Percentiles rank a stretch among this genome's conserved stretches.
Evolutionary conservation across 768 basidiomycete species (phyloP).

Genomic region (Russula sp.): DNA sequence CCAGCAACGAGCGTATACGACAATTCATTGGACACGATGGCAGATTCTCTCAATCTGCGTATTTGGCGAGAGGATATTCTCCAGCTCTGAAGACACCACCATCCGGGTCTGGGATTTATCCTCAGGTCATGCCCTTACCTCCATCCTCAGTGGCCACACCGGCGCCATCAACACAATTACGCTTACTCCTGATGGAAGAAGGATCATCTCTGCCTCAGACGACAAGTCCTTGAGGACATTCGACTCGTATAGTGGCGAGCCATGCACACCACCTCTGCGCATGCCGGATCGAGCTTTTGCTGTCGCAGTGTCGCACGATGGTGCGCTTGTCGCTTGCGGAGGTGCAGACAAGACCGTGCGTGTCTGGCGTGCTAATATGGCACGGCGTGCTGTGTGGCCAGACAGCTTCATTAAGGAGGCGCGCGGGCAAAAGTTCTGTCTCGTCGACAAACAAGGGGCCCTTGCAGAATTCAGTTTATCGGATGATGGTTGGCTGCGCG

Average conservation of each 20-base stretch:
- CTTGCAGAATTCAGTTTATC: not conserved
- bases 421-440: conserved; percentile 2
- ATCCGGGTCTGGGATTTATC: conserved; percentile 12
- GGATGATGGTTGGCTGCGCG: conserved; percentile 10
- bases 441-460: conserved; percentile 8
- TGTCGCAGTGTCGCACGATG: conserved; percentile 7
- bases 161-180: not conserved
- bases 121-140: not conserved
- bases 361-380: conserved; percentile 3
- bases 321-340: not conserved
- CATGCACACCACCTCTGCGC: conserved; percentile 1
- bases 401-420: not conserved
- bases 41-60: not conserved
- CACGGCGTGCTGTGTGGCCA: conserved; percentile 1
- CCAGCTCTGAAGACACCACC: conserved; percentile 10
- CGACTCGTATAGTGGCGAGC: conserved; percentile 5
- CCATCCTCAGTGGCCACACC: conserved; percentile 28
- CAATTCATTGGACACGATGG: not conserved
- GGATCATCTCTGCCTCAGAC: conserved; percentile 11
- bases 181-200: not conserved
- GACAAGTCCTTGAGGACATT: conserved; percentile 9
- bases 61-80: conserved; percentile 4
- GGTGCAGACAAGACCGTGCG: not conserved
- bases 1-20: not conserved
- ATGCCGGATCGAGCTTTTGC: not conserved